These are phyloP conservation scores for Phytophthora foliorum DNA, from an alignment of 352 stramenopile species.

Conservation along the genomic window DNA sequence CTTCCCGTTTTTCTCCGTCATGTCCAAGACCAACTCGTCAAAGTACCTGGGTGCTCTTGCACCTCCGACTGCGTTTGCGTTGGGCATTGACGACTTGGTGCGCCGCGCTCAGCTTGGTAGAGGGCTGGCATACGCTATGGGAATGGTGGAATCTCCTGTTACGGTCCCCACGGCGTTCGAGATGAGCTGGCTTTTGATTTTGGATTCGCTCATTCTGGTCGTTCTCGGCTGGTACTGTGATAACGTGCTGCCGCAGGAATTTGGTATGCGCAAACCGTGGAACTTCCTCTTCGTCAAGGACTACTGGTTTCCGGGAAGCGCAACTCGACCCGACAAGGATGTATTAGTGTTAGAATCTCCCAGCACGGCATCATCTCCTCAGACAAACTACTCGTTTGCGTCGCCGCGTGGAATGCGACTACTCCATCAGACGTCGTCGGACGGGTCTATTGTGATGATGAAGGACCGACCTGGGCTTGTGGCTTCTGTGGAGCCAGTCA, in stretches of 20 bases:
- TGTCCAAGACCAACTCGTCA: constrained; percentile 50
- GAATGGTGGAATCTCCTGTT: constrained; percentile 43
- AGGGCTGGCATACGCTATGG: constrained; percentile 67
- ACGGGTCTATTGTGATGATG: constrained; percentile 45
- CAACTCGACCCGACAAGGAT: constrained; percentile 25
- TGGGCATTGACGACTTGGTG: constrained; percentile 74
- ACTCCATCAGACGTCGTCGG: constrained; percentile 42
- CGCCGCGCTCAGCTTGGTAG: constrained; percentile 67
- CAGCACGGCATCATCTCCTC: constrained; percentile 28
- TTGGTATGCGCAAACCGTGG: constrained; percentile 89
- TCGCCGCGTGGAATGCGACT: constrained; percentile 24
- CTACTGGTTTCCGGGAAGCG: constrained; percentile 29
- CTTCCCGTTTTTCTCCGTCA: constrained; percentile 83
- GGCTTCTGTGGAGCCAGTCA: constrained; percentile 54
- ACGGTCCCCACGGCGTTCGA: constrained; percentile 50
- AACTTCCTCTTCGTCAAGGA: constrained; percentile 89
- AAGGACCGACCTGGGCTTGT: constrained; percentile 31
- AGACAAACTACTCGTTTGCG: constrained; percentile 36
- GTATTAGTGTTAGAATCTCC: constrained; percentile 35
- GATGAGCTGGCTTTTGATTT: constrained; percentile 75
- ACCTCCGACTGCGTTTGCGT: constrained; percentile 73
- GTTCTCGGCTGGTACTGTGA: constrained; percentile 94
- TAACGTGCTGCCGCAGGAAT: constrained; percentile 93
- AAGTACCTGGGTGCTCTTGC: constrained; percentile 71
- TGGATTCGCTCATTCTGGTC: constrained; percentile 90